Percentiles rank a stretch among this genome's conserved stretches.
These are phyloP conservation scores for Eustoma russellianum DNA, from an alignment of 257 asterid genomes.

Conservation along the genomic window DNA sequence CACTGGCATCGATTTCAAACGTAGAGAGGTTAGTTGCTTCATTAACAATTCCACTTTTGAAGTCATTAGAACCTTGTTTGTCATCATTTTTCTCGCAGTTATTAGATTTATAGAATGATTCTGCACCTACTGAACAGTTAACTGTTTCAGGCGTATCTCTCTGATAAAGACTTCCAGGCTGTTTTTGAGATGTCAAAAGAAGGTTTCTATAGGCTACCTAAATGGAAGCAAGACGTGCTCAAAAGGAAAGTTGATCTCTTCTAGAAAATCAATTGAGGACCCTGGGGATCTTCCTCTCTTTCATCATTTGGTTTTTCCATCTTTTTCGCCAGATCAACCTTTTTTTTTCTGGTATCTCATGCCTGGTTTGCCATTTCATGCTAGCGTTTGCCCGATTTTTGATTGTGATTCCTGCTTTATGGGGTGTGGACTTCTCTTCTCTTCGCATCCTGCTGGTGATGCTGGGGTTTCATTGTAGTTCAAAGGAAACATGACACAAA, in stretches of 20 bases:
- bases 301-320: slow-evolving; percentile 21
- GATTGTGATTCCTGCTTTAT: slow-evolving; percentile 25
- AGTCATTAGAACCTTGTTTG: not conserved
- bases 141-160: slow-evolving; percentile 76
- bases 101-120: not conserved
- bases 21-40: slow-evolving; percentile 66
- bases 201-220: slow-evolving; percentile 65
- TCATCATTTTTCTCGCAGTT: not conserved
- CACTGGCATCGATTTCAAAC: slow-evolving; percentile 73
- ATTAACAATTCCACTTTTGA: not conserved
- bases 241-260: slow-evolving; percentile 90
- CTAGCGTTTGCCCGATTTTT: slow-evolving; percentile 20
- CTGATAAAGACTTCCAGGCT: slow-evolving; percentile 68
- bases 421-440: slow-evolving; percentile 37
- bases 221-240: slow-evolving; percentile 90
- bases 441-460: slow-evolving; percentile 23
- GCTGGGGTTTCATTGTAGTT: slow-evolving; percentile 28
- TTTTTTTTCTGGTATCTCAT: slow-evolving; percentile 36
- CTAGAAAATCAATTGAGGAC: slow-evolving; percentile 23
- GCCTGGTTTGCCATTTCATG: slow-evolving; percentile 31
- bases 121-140: slow-evolving; percentile 6
- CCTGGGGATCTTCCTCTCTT: not conserved
- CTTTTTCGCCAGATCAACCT: slow-evolving; percentile 33
- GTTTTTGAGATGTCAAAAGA: slow-evolving; percentile 63
- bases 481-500: slow-evolving; percentile 21